Base-by-base conservation (phyloP, 352 stramenopile genomes). In the Phytopythium mirpurense region DNA sequence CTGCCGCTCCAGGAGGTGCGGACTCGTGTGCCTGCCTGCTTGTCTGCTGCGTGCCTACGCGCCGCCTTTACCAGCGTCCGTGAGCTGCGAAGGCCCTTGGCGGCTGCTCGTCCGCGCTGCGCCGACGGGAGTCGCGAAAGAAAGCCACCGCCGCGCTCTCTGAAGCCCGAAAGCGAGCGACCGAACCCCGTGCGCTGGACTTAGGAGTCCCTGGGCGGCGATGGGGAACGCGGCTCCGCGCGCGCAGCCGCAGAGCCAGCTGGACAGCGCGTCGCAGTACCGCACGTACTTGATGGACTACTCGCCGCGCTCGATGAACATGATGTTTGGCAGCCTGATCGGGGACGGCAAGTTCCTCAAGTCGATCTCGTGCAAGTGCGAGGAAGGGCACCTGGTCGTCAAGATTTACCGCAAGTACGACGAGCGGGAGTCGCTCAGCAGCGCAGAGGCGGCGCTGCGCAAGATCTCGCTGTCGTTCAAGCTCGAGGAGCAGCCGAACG, bases 321-420 rank as follows among this genome's bases (percentile, higher is more conserved):
- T 95, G 64, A 83, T 95, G 65, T 95, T 91, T 47, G 75, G 72
- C 24, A 83, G 60, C 60, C 63, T 95, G n/a, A 90, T 95, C 35
- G 85, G 81, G 18, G 82, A 93, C 54, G 82, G 87, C 42, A 96
- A 96, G 58, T 96, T 96, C 54, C 61, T 96, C 34, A 96, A 96
- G 65, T 85, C 81, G 15, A 86, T 95, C 55, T 83, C 82, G 34
- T 95, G 86, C 66, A 92, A 93, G 65, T 88, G 78, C 57, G 83
- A 93, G 47, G 79, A 95, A 51, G 85, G 87, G 8, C 73, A 83
- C 45, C 46, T 93, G 19, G 83, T 96, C 51, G 82, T 94, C 16
- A 96, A 96, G 61, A 83, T 96, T 54, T 96, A 96, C 60, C 83
- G 83, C 15, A 91, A 93, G 61, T 88, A 88, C 54, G 78, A 93